Evolutionary conservation across 805 yeast genomes (phyloP).

Genomic region (Nakazawaea peltata): DNA sequence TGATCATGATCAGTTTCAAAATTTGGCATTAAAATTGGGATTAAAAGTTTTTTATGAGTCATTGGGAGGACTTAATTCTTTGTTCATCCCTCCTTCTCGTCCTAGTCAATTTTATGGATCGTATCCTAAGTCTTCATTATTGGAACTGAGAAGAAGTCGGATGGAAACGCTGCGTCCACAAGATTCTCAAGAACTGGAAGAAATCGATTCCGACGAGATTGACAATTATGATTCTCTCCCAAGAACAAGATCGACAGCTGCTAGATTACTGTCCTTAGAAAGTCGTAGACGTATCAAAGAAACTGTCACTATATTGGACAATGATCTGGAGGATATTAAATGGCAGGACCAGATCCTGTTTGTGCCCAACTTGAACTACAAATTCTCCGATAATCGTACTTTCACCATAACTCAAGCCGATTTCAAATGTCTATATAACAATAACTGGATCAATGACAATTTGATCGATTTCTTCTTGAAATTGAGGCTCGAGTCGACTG

Average conservation of each 20-base stretch:
- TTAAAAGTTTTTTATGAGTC: constrained; percentile 1
- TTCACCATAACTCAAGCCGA: constrained; percentile 62
- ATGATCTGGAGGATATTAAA: neutral
- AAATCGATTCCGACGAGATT: no score
- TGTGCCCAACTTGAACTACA: constrained; percentile 32
- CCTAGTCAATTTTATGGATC: neutral
- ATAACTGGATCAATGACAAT: constrained; percentile 86
- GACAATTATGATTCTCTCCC: no score
- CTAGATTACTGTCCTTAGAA: no score
- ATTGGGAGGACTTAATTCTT: neutral
- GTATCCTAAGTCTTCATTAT: neutral
- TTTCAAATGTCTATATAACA: constrained; percentile 68
- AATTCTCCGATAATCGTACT: constrained; percentile 44
- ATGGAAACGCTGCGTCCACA: no score
- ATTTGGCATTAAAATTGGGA: neutral
- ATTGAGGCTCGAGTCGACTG: constrained; percentile 35
- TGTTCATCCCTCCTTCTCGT: neutral
- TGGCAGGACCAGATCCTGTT: constrained; percentile 20
- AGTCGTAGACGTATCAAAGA: no score
- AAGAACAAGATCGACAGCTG: no score
- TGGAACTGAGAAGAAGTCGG: neutral
- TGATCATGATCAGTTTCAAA: constrained; percentile 1
- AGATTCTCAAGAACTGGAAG: no score
- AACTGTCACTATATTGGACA: no score
- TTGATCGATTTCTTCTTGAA: constrained; percentile 78